Conservation (phyloP, 1,284 basidiomycete genomes). For the Sporisorium graminicola region DNA sequence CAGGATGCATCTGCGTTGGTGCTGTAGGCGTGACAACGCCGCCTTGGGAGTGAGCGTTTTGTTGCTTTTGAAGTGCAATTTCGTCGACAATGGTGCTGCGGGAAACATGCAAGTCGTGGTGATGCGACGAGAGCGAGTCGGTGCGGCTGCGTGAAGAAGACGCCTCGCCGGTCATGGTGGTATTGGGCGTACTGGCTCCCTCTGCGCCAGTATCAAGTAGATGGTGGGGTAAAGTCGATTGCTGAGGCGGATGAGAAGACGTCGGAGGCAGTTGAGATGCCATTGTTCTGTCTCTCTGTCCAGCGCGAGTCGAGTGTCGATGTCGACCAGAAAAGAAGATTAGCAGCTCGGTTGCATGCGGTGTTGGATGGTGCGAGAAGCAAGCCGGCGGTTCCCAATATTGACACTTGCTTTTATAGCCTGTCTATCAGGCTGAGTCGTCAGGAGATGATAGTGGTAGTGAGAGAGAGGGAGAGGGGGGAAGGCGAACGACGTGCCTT, state of each 20-base stretch:
- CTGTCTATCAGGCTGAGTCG: neutral
- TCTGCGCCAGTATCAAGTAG: neutral
- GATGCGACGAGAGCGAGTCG: constrained; percentile 27
- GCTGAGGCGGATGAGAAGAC: constrained; percentile 6
- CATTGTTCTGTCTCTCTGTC: no score
- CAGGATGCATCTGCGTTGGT: neutral
- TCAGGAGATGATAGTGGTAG: neutral
- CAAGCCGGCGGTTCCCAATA: neutral
- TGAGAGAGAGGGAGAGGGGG: neutral
- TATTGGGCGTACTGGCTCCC: constrained; percentile 18
- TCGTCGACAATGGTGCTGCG: constrained; percentile 24
- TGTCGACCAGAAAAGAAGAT: neutral
- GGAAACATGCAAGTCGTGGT: constrained; percentile 22
- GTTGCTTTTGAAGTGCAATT: neutral
- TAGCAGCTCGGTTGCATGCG: neutral
- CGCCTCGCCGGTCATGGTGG: constrained; percentile 22
- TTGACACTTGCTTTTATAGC: neutral
- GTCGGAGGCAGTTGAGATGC: no score
- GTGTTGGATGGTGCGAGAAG: neutral
- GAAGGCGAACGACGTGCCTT: neutral
- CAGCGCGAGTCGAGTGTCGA: neutral
- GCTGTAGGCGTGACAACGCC: neutral
- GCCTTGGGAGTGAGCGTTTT: neutral
- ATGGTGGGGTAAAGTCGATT: neutral
- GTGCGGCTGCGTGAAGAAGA: constrained; percentile 27